A percentile compares a stretch with the other conserved stretches of the same genome.
phyloP scores from a whole-genome alignment of 1,139 yeast species.

The Nematodospora anomalae region DNA sequence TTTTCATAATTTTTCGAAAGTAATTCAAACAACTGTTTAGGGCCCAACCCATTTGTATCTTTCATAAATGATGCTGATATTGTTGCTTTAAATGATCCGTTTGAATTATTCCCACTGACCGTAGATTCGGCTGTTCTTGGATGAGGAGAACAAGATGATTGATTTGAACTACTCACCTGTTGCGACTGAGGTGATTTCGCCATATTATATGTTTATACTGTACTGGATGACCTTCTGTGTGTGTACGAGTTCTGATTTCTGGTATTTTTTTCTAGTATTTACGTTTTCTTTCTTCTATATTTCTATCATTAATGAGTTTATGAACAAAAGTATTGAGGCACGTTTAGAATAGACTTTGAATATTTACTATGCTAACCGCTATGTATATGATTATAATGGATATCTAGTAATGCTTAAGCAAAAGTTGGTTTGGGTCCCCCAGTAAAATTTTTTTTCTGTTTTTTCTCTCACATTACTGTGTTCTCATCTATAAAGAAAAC shows the following conservation, averaged over 20 bases:
- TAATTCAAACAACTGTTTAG: slow-evolving; percentile 33
- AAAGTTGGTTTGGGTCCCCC: neutral
- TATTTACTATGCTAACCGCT: neutral
- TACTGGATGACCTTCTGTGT: neutral
- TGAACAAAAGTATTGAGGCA: neutral
- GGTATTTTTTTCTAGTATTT: neutral
- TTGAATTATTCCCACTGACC: neutral
- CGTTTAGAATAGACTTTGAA: neutral
- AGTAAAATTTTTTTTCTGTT: neutral
- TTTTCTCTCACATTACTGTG: neutral
- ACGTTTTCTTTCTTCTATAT: slow-evolving; percentile 1
- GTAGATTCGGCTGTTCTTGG: neutral
- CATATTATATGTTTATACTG: no score
- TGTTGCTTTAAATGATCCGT: neutral
- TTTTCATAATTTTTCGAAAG: slow-evolving; percentile 40
- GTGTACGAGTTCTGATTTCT: neutral
- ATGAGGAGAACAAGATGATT: neutral
- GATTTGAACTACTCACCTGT: neutral
- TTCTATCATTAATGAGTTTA: neutral
- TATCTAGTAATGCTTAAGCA: no score
- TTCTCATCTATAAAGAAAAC: neutral
- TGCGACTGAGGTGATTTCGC: slow-evolving; percentile 4
- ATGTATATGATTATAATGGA: no score
- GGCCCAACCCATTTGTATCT: slow-evolving; percentile 13
- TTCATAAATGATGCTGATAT: slow-evolving; percentile 5